Conservation (phyloP, 805 yeast genomes). For the Candida pseudofarinosa region DNA sequence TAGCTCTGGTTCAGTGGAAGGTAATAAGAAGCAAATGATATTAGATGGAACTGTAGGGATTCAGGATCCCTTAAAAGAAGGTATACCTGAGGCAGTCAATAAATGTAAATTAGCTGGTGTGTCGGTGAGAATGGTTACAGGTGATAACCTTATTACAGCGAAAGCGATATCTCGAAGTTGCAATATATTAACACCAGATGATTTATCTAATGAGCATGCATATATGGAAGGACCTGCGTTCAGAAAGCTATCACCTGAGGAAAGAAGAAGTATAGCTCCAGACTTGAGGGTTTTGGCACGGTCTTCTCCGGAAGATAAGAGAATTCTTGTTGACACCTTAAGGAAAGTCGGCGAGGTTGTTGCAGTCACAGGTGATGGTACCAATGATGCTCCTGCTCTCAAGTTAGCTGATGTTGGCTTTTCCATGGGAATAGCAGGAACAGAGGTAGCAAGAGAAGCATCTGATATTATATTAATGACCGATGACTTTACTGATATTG, state of each 20-base stretch:
- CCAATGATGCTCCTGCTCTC: slow-evolving; percentile 97
- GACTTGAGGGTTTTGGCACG: slow-evolving; percentile 82
- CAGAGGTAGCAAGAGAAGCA: slow-evolving; percentile 98
- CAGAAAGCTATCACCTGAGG: slow-evolving; percentile 56
- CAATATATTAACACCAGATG: slow-evolving; percentile 61
- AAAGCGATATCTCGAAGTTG: slow-evolving; percentile 85
- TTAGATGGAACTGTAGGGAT: slow-evolving; percentile 84
- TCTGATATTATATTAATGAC: slow-evolving; percentile 89
- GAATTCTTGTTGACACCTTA: slow-evolving; percentile 77
- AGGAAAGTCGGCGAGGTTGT: slow-evolving; percentile 85
- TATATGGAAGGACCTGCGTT: slow-evolving; percentile 94
- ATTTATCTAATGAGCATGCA: slow-evolving; percentile 48
- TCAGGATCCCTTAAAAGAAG: slow-evolving; percentile 89
- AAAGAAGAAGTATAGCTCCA: slow-evolving; percentile 64
- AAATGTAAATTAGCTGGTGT: slow-evolving; percentile 92
- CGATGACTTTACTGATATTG: slow-evolving; percentile 91
- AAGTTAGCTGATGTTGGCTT: slow-evolving; percentile 97
- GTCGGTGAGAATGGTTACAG: slow-evolving; percentile 95
- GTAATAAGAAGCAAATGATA: slow-evolving; percentile 29
- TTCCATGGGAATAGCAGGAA: slow-evolving; percentile 97
- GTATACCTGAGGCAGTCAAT: slow-evolving; percentile 84
- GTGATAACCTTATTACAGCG: slow-evolving; percentile 91
- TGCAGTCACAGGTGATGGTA: slow-evolving; percentile 99
- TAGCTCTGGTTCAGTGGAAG: slow-evolving; percentile 19
- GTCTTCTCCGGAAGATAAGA: slow-evolving; percentile 93